These are phyloP conservation scores for Candida gorgasii DNA, from an alignment of 805 yeast genomes.

Conservation along the genomic window DNA sequence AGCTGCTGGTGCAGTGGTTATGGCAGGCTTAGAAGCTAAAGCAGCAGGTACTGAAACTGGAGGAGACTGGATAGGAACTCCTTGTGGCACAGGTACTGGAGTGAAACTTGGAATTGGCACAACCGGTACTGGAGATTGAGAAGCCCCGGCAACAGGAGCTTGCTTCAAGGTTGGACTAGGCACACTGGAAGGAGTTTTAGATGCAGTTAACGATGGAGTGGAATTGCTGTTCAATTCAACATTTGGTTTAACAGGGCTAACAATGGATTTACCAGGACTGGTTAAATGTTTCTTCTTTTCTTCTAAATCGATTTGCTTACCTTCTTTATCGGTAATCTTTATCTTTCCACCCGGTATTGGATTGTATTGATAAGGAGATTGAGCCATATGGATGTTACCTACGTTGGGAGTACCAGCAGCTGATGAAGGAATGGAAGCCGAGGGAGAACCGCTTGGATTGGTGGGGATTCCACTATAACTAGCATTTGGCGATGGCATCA, in stretches of 20 bases:
- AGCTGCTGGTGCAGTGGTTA: constrained; percentile 10
- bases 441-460: constrained; percentile 7
- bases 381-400: background rate
- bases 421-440: constrained; percentile 2
- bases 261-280: constrained; percentile 18
- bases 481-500: constrained; percentile 9
- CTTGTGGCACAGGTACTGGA: constrained; percentile 11
- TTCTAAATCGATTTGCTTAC: constrained; percentile 43
- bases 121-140: constrained; percentile 8
- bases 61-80: background rate
- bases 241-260: constrained; percentile 10
- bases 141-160: constrained; percentile 4
- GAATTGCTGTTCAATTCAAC: constrained; percentile 1
- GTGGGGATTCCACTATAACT: constrained; percentile 5
- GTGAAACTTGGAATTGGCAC: constrained; percentile 13
- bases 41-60: background rate
- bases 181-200: constrained; percentile 8
- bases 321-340: constrained; percentile 44
- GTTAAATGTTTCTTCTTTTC: constrained; percentile 36
- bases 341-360: constrained; percentile 22
- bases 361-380: constrained; percentile 13
- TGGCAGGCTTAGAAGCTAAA: too few relatives aligned
- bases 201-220: constrained; percentile 10
- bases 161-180: background rate
- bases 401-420: constrained; percentile 4